Evolutionary conservation across 768 basidiomycete species (phyloP).

Genomic region (Pisolithus marmoratus): DNA sequence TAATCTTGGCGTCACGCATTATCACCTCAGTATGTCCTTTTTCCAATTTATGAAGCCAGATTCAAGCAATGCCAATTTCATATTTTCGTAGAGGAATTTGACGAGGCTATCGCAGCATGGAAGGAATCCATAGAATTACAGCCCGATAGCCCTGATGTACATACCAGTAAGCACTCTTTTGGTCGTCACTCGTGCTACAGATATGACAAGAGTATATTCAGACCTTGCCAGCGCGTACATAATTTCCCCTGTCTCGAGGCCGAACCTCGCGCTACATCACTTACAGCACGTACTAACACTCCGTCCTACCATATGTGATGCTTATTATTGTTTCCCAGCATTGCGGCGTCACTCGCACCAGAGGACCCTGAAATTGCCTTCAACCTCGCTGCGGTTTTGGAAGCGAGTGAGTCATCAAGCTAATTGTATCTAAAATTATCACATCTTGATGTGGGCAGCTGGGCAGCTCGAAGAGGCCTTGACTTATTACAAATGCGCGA

Average conservation of each 20-base stretch:
- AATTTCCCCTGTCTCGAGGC: constrained; percentile 70
- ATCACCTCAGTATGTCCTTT: constrained; percentile 68
- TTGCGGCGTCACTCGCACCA: constrained; percentile 76
- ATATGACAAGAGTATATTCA: constrained; percentile 29
- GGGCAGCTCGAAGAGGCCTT: constrained; percentile 78
- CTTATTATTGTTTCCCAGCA: constrained; percentile 45
- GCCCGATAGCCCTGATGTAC: constrained; percentile 79
- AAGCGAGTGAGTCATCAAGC: constrained; percentile 62
- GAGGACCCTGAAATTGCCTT: constrained; percentile 90
- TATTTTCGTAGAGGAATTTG: constrained; percentile 66
- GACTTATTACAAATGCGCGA: constrained; percentile 73
- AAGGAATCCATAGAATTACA: constrained; percentile 78
- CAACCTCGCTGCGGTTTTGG: constrained; percentile 85
- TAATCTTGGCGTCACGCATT: constrained; percentile 85
- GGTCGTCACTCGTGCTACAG: constrained; percentile 8
- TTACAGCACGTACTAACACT: constrained; percentile 49
- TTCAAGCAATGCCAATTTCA: constrained; percentile 11
- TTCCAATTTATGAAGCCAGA: constrained; percentile 10
- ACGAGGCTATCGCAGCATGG: constrained; percentile 82
- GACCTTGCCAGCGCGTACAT: constrained; percentile 89
- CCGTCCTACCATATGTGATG: constrained; percentile 24
- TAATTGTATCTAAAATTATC: constrained; percentile 33
- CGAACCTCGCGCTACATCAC: constrained; percentile 84
- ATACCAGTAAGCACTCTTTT: constrained; percentile 61
- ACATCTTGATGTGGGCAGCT: constrained; percentile 39